Base-by-base conservation (phyloP, 208 protist species). In the Naegleria lovaniensis region DNA sequence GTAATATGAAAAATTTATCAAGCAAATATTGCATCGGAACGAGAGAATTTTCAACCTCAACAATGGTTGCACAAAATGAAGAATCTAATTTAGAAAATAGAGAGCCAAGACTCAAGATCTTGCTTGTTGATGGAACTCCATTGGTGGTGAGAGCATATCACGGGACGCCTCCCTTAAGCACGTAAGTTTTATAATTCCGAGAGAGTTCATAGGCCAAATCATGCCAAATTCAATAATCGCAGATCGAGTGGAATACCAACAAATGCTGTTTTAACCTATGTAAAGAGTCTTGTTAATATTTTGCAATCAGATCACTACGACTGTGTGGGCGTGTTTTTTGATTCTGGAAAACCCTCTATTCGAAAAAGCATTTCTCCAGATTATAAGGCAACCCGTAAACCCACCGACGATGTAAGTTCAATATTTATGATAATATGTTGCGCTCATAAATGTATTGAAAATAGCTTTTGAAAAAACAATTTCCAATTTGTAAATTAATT, bases 391-490 rank as follows among this genome's bases (percentile, higher is more conserved):
- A 87, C 9, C 40, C 29, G 83, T 48, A 87, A 51, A 33, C 39
- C 33, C 3, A 51, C 41, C 5, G 40, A 41, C 6, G 55, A 67
- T 67, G 55, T 67, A 67, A 67, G 55, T 67, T 48, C 43, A 48
- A 48, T 48, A 48, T 48, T 48, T 67, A 19, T 67, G 55, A 67
- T 29, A 67, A 4, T 0, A 29, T 22, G 11, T 29, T 15, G 55
- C 5, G 55, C 4, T 67, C 19, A 15, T 67, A 29, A 67, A 67
- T 29, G 22, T 67, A 15, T 58, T 58, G 4, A 9, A 16, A 51
- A 87, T 48, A 48, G 43, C 43, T 48, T 87, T 38, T 87, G 29
- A 87, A 87, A 51, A 51, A 33, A 33, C 83, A 87, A 87, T 87
- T 87, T 51, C 83, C 83, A 52, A 87, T 87, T n/a, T 22, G 29